A percentile compares a stretch with the other conserved stretches of the same genome.
Conservation (phyloP, 345 rosid genomes). For the Salix dunnii region DNA sequence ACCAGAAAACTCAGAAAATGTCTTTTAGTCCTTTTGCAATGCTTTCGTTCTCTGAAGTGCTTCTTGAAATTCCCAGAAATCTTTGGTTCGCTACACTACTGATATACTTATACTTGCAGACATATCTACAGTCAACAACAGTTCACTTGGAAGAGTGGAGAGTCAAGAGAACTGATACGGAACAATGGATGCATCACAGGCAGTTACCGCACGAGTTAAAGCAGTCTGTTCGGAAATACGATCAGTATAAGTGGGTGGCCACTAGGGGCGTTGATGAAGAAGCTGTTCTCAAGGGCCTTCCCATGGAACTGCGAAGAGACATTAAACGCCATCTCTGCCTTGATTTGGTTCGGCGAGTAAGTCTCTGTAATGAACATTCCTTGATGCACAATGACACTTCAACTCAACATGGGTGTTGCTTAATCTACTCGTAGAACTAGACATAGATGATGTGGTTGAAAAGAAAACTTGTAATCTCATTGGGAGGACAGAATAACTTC, state of each 20-base stretch:
- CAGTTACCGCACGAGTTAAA: conserved; percentile 70
- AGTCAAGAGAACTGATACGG: conserved; percentile 81
- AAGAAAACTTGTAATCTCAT: too few species aligned
- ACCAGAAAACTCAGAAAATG: background rate
- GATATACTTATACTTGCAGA: conserved; percentile 41
- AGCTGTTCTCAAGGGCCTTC: conserved; percentile 66
- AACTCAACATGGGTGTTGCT: background rate
- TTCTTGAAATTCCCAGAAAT: background rate
- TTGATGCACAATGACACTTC: background rate
- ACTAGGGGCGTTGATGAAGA: conserved; percentile 92
- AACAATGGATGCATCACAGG: conserved; percentile 94
- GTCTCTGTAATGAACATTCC: conserved; percentile 18
- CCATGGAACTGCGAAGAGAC: conserved; percentile 74
- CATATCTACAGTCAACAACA: conserved; percentile 75
- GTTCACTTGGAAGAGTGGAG: conserved; percentile 89
- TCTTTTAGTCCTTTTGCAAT: background rate
- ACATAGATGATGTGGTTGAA: background rate
- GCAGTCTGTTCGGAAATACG: conserved; percentile 66
- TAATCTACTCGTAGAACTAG: background rate
- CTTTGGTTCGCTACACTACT: background rate
- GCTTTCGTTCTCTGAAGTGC: background rate
- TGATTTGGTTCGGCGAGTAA: conserved; percentile 83
- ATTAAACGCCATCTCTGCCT: conserved; percentile 90
- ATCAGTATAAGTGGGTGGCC: conserved; percentile 84
- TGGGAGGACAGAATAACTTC: background rate